A percentile compares a stretch with the other conserved stretches of the same genome.
Conservation (phyloP, 2,329 filamentous ascomycete species). For the Aureobasidium zeae region DNA sequence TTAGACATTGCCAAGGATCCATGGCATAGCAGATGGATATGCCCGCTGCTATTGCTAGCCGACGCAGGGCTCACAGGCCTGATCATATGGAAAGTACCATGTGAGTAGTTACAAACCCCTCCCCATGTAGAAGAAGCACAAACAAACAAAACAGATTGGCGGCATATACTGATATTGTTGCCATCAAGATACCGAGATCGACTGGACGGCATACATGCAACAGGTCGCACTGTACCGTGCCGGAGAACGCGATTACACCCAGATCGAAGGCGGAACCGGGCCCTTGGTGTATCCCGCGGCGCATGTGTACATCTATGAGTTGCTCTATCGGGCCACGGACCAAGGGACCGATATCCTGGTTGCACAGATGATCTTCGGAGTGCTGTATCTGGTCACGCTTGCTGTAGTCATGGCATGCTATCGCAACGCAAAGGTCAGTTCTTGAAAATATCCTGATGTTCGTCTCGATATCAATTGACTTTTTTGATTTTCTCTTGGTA, state of each 20-base stretch:
- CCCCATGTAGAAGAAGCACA: too few relatives aligned
- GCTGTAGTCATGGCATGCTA: constrained; percentile 77
- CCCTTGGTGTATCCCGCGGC: constrained; percentile 91
- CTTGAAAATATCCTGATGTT: background rate
- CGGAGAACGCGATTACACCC: constrained; percentile 81
- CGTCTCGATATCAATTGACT: background rate
- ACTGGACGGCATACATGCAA: constrained; percentile 96
- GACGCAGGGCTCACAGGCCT: constrained; percentile 64
- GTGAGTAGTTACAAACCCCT: constrained; percentile 45
- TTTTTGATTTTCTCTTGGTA: too few relatives aligned
- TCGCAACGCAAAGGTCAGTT: constrained; percentile 42
- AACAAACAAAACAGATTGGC: background rate
- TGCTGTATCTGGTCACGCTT: constrained; percentile 67
- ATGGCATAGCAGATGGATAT: constrained; percentile 52
- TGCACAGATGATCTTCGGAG: constrained; percentile 77
- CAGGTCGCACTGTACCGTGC: constrained; percentile 70
- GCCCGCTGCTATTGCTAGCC: constrained; percentile 55
- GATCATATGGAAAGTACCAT: constrained; percentile 74
- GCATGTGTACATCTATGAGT: constrained; percentile 84
- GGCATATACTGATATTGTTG: constrained; percentile 6
- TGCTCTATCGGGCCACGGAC: constrained; percentile 68
- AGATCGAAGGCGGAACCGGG: constrained; percentile 79
- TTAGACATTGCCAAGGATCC: constrained; percentile 43
- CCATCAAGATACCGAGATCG: constrained; percentile 87
- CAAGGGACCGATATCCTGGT: constrained; percentile 64